Evolutionary conservation across 2,329 filamentous ascomycete species (phyloP).

Genomic region (Cladosporium cucumerinum): DNA sequence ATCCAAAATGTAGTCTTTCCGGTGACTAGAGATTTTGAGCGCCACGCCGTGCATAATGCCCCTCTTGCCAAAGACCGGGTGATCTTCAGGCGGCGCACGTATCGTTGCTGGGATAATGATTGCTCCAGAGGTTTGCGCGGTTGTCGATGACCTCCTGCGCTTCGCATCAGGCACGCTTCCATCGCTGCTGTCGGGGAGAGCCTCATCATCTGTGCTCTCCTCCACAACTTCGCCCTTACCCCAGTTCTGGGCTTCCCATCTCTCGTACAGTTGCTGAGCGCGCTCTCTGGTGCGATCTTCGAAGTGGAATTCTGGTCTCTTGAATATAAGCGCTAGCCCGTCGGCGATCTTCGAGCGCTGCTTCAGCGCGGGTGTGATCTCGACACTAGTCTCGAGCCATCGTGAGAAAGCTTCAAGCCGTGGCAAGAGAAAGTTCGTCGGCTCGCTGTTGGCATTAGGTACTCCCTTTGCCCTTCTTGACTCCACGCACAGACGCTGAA

Average conservation of each 20-base stretch:
- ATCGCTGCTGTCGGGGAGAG: background rate
- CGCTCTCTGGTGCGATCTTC: slow-evolving; percentile 12
- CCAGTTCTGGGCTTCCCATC: slow-evolving; percentile 25
- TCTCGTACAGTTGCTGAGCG: slow-evolving; percentile 20
- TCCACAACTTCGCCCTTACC: slow-evolving; percentile 15
- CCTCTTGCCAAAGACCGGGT: slow-evolving; percentile 25
- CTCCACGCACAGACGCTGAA: background rate
- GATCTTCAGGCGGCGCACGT: slow-evolving; percentile 19
- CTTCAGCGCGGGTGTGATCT: slow-evolving; percentile 23
- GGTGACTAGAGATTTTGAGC: background rate
- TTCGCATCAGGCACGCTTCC: background rate
- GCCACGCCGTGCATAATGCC: slow-evolving; percentile 28
- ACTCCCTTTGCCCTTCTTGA: background rate
- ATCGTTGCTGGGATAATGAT: background rate
- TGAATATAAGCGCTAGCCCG: slow-evolving; percentile 19
- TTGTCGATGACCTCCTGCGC: slow-evolving; percentile 11
- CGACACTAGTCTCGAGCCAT: slow-evolving; percentile 20
- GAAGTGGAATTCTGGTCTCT: slow-evolving; percentile 20
- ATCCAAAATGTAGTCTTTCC: slow-evolving; percentile 15
- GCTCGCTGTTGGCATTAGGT: background rate
- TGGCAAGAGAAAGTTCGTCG: background rate
- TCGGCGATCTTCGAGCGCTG: slow-evolving; percentile 18
- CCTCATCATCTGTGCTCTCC: slow-evolving; percentile 3
- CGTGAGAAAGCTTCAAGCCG: slow-evolving; percentile 22
- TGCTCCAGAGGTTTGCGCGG: background rate